Evolutionary conservation across 257 asterid species (phyloP).

Genomic region (Nicotiana undulata): DNA sequence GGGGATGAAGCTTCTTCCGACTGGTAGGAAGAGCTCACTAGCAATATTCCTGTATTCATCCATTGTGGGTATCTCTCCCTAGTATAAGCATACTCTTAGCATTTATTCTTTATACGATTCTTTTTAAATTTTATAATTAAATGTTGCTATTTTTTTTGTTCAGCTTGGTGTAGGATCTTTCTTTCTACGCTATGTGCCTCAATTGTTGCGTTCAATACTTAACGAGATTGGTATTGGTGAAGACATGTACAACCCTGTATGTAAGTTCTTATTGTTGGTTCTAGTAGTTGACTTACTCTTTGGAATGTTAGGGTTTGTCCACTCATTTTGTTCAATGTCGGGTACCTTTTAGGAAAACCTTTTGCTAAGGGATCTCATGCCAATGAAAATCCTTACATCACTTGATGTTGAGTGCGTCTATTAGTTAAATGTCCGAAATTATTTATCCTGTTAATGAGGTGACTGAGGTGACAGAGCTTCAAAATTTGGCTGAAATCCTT

Average conservation of each 20-base stretch:
- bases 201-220: constrained; percentile 39
- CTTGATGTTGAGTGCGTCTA: background rate
- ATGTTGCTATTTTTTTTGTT: constrained; percentile 8
- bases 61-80: constrained; percentile 44
- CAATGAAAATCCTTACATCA: background rate
- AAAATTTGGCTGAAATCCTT: too few relatives aligned
- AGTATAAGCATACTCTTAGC: background rate
- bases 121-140: background rate
- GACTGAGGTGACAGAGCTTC: too few relatives aligned
- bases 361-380: background rate
- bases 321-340: background rate
- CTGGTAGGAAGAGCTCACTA: constrained; percentile 70
- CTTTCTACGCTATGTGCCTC: constrained; percentile 53
- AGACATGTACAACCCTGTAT: constrained; percentile 87
- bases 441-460: too few relatives aligned
- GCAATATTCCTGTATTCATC: constrained; percentile 69
- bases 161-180: constrained; percentile 85
- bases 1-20: constrained; percentile 99
- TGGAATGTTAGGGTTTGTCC: background rate
- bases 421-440: background rate
- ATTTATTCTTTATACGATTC: background rate
- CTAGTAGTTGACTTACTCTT: background rate
- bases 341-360: background rate
- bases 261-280: constrained; percentile 54
- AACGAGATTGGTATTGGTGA: constrained; percentile 68